These are phyloP conservation scores for Backusella sp. DNA, from an alignment of 192 early-diverging fungal genomes.

Conservation along the genomic window DNA sequence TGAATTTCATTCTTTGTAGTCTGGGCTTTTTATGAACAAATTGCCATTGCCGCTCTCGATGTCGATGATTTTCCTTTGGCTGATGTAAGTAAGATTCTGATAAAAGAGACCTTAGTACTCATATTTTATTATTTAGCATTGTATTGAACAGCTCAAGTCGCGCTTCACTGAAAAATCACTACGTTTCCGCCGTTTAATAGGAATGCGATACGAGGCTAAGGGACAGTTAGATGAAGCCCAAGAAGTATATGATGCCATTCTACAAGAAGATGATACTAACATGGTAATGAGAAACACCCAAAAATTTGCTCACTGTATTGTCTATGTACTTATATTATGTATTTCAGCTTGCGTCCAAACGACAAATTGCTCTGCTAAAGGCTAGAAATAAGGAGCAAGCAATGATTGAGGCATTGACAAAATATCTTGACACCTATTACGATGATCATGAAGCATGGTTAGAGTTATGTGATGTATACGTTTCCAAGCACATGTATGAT, in stretches of 20 bases:
- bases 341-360: constrained; percentile 61
- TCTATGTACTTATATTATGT: neutral
- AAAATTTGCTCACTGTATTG: neutral
- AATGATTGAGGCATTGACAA: constrained; percentile 70
- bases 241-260: constrained; percentile 69
- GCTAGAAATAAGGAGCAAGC: constrained; percentile 60
- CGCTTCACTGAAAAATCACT: constrained; percentile 65
- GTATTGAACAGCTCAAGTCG: constrained; percentile 58
- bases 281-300: constrained; percentile 41
- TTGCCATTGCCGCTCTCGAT: constrained; percentile 78
- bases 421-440: constrained; percentile 81
- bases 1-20: constrained; percentile 32
- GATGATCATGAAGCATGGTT: constrained; percentile 92
- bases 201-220: constrained; percentile 76
- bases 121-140: constrained; percentile 33
- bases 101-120: too few species aligned
- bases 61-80: constrained; percentile 67
- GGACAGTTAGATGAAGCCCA: constrained; percentile 70
- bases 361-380: constrained; percentile 73
- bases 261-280: constrained; percentile 78
- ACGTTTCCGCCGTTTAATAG: constrained; percentile 71
- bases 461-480: constrained; percentile 75
- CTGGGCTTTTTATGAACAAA: constrained; percentile 82
- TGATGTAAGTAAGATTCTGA: constrained; percentile 32
- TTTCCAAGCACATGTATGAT: constrained; percentile 64